These are phyloP conservation scores for Macrocybe sp. DNA, from an alignment of 1,284 basidiomycete species.

Conservation along the genomic window DNA sequence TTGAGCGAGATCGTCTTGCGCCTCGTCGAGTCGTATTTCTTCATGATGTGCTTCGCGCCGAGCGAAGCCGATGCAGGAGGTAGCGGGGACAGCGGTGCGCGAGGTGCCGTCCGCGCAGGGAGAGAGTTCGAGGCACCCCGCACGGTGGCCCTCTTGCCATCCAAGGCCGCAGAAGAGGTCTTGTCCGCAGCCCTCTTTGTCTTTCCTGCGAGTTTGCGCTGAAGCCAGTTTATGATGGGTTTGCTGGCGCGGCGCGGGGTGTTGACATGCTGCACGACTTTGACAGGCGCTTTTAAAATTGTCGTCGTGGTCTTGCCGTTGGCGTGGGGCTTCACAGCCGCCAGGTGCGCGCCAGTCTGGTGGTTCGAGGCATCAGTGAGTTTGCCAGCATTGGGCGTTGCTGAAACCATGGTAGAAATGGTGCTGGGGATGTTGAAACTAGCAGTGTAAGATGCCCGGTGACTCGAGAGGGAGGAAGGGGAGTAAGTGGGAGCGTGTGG, in stretches of 20 bases:
- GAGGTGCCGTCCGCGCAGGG: conserved; percentile 23
- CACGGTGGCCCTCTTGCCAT: conserved; percentile 21
- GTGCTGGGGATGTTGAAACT: too few relatives aligned
- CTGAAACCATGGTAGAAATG: too few relatives aligned
- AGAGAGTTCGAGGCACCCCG: conserved; percentile 20
- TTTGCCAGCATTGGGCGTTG: too few relatives aligned
- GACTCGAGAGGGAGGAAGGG: too few relatives aligned
- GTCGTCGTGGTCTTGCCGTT: conserved; percentile 13
- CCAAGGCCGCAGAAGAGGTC: conserved; percentile 17
- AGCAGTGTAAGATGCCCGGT: too few relatives aligned
- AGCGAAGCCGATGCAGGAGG: conserved; percentile 18
- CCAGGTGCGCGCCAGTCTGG: conserved; percentile 2
- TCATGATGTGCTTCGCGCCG: conserved; percentile 14
- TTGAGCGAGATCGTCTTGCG: conserved; percentile 64
- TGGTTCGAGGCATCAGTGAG: conserved; percentile 4
- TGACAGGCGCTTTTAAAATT: conserved; percentile 21
- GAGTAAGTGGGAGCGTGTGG: too few relatives aligned
- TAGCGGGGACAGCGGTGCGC: conserved; percentile 37
- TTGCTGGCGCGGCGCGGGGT: conserved; percentile 64
- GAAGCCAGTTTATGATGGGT: conserved; percentile 89
- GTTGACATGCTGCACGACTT: conserved; percentile 47
- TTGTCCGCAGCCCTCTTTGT: conserved; percentile 35
- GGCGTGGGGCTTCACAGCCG: conserved; percentile 10
- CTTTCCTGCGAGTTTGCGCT: conserved; percentile 69
- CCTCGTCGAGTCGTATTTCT: conserved; percentile 28